These are phyloP conservation scores for Penicillium lagena DNA, from an alignment of 495 filamentous ascomycete species.

Conservation along the genomic window DNA sequence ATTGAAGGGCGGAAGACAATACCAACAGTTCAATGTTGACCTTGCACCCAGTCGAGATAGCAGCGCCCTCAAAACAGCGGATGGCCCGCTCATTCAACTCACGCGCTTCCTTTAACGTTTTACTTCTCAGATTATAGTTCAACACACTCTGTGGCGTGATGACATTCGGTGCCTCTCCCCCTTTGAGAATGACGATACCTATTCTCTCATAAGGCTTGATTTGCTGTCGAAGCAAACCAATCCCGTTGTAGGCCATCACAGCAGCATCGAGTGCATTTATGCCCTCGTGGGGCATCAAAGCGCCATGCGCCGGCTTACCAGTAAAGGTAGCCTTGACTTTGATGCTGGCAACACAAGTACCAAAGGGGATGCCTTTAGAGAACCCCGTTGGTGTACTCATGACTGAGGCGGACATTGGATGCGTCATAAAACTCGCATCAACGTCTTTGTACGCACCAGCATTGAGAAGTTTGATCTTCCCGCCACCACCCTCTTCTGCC, in stretches of 20 bases:
- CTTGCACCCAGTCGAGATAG: no score
- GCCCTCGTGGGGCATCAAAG: conserved; percentile 46
- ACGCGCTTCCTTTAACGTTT: no score
- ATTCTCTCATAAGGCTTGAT: conserved; percentile 48
- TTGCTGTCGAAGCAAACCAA: conserved; percentile 50
- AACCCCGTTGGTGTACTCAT: not conserved
- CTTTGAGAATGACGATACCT: not conserved
- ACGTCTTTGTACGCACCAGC: conserved; percentile 51
- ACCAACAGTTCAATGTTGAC: no score
- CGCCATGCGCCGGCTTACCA: conserved; percentile 33
- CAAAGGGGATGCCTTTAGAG: not conserved
- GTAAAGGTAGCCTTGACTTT: not conserved
- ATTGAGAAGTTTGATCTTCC: conserved; percentile 55
- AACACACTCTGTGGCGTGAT: not conserved
- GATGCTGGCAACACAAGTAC: not conserved
- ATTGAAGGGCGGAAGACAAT: no score
- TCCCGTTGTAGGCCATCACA: conserved; percentile 44
- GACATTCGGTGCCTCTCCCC: not conserved
- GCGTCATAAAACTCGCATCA: conserved; percentile 50
- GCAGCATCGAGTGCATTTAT: conserved; percentile 55
- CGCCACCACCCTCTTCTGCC: conserved; percentile 59
- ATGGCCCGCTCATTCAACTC: no score
- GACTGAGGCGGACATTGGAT: conserved; percentile 8
- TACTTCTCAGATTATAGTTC: no score
- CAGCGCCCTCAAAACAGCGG: no score